Base-by-base conservation (phyloP, 768 basidiomycete genomes). In the Holtermannia corniformis region DNA sequence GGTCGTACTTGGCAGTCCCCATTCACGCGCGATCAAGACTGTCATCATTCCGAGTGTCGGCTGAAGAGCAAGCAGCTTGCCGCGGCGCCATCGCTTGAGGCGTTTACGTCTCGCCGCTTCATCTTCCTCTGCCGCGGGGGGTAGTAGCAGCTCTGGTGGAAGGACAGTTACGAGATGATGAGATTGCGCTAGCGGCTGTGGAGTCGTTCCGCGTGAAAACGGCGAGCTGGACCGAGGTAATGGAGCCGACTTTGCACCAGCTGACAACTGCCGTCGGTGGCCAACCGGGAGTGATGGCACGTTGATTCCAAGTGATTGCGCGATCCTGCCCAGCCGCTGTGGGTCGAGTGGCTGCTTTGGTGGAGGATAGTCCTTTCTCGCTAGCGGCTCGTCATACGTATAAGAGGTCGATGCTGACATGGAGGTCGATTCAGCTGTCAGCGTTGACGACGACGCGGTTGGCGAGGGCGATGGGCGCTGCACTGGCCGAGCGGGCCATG, bases 21-120 rank as follows among this genome's bases (percentile, higher is more conserved):
- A 97, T 73, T 96, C 92, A 72, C 83, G 84, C 13, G 92, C 90
- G 48, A 97, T 95, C 5, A 88, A 86, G 20, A 77, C 76, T 10
- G 95, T 74, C 68, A 95, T 92, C 0, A 82, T 79, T 41, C 87
- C 83, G 1, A 97, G 75, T 0, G 84, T 87, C 4, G 90, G 77
- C 66, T 91, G 81, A 0, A 97, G 77, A 0, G 91, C 85, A 3
- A 96, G 80, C 12, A 97, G 77, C n/a, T 82, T 83, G 5, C 92
- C 92, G 23, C 92, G 80, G 13, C 80, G 62, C 80, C 65, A 87
- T 40, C 52, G 50, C 25, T 52, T 56, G 16, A 41, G 22, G 46
- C 54, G 25, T 7, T 62, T 48, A 7, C 50, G 14, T 16, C 22
- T 47, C 12, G 14, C 37, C 14, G 13, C 4, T 13, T 21, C 48